Conservation (phyloP, 23 red algal species). For the Gracilaria domingensis region DNA sequence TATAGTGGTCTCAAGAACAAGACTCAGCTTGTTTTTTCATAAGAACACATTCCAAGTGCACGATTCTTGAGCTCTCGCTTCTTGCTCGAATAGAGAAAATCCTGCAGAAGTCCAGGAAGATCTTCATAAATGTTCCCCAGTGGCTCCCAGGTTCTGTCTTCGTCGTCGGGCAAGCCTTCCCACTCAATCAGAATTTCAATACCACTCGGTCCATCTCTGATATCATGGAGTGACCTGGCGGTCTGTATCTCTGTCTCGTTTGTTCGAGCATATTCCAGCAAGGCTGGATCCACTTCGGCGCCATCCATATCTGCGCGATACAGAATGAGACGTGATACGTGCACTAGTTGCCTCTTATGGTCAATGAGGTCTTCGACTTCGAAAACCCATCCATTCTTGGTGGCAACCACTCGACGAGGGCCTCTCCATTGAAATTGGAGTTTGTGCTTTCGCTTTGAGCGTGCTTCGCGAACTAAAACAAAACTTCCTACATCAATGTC, state of each 20-base stretch:
- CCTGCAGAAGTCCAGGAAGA: not conserved
- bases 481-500: constrained; percentile 16
- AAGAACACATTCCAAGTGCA: too few species aligned
- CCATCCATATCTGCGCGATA: not conserved
- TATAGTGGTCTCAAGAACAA: too few species aligned
- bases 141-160: constrained; percentile 16
- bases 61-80: too few species aligned
- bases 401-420: not conserved
- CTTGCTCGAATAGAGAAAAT: not conserved
- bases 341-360: not conserved
- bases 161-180: constrained; percentile 4
- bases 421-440: not conserved
- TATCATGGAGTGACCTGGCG: not conserved
- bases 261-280: not conserved
- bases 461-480: not conserved
- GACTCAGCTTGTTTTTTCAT: too few species aligned
- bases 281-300: not conserved
- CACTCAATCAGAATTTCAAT: not conserved
- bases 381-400: not conserved
- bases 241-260: not conserved
- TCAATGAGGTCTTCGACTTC: constrained; percentile 15
- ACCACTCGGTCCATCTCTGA: not conserved
- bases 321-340: not conserved
- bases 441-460: not conserved
- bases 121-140: not conserved